Evolutionary conservation across 805 yeast species (phyloP).

Genomic region (Tetrapisispora arboricola): DNA sequence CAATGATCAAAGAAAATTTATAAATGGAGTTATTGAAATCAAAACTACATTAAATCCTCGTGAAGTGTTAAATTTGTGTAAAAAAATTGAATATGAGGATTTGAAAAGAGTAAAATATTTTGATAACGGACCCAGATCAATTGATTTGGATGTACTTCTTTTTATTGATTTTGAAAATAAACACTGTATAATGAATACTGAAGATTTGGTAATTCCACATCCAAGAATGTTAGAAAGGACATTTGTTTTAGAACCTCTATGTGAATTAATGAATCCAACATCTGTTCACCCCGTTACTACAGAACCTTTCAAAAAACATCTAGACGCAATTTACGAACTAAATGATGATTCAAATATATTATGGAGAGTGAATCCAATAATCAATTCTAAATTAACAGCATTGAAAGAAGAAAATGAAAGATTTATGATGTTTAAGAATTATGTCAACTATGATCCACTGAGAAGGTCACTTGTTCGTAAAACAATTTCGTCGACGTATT

Average conservation of each 20-base stretch:
- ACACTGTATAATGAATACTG: slow-evolving; percentile 39
- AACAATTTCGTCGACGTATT: slow-evolving; percentile 35
- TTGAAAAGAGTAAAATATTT: slow-evolving; percentile 63
- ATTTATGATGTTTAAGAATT: slow-evolving; percentile 19
- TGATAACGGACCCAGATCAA: slow-evolving; percentile 86
- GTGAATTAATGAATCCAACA: slow-evolving; percentile 65
- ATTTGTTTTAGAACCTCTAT: slow-evolving; percentile 81
- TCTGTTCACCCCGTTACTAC: slow-evolving; percentile 76
- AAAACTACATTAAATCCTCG: slow-evolving; percentile 55
- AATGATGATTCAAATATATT: slow-evolving; percentile 44
- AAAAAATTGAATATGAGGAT: slow-evolving; percentile 66
- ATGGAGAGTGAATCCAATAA: slow-evolving; percentile 39
- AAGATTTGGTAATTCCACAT: slow-evolving; percentile 71
- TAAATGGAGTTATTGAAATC: slow-evolving; percentile 71
- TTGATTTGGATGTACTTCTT: slow-evolving; percentile 79
- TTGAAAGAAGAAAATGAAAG: slow-evolving; percentile 5
- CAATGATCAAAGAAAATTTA: slow-evolving; percentile 66
- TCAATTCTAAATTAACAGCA: slow-evolving; percentile 10
- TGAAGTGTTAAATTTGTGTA: slow-evolving; percentile 49
- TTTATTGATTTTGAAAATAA: slow-evolving; percentile 33
- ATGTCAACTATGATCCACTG: slow-evolving; percentile 37
- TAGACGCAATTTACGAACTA: slow-evolving; percentile 39
- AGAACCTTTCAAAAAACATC: slow-evolving; percentile 63
- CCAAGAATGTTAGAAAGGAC: slow-evolving; percentile 78
- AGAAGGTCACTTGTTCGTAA: slow-evolving; percentile 29